Percentiles rank a stretch among this genome's conserved stretches.
Conservation (phyloP, 2,329 filamentous ascomycete species). For the Claviceps sorghi region DNA sequence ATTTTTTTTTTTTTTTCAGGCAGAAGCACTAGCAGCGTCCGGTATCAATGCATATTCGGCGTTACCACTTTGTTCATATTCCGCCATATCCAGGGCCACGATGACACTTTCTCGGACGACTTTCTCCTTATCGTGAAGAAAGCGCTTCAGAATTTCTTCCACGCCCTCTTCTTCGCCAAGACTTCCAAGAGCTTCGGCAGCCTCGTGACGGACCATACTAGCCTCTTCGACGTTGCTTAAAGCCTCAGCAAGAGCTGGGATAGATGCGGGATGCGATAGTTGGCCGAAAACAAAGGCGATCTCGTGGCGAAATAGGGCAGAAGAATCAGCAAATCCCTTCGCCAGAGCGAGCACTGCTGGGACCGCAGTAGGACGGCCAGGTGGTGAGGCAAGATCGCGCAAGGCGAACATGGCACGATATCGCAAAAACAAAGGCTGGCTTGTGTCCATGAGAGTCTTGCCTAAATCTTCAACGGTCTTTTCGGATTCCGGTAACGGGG, state of each 20-base stretch:
- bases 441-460: conserved; percentile 62
- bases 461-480: conserved; percentile 61
- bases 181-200: conserved; percentile 87
- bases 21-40: conserved; percentile 32
- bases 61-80: conserved; percentile 82
- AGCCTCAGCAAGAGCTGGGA: conserved; percentile 68
- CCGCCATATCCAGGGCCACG: conserved; percentile 94
- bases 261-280: conserved; percentile 88
- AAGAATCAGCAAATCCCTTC: conserved; percentile 69
- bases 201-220: conserved; percentile 96
- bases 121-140: conserved; percentile 78
- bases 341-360: conserved; percentile 79
- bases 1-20: conserved; percentile 15
- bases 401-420: conserved; percentile 98
- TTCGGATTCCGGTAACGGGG: conserved; percentile 61
- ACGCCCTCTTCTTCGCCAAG: conserved; percentile 89
- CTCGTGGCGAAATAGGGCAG: conserved; percentile 91
- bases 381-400: conserved; percentile 84
- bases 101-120: conserved; percentile 91
- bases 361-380: conserved; percentile 74
- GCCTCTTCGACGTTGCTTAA: conserved; percentile 68
- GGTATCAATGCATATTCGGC: conserved; percentile 87
- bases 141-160: conserved; percentile 67
- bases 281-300: conserved; percentile 98
- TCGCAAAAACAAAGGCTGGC: conserved; percentile 69